Evolutionary conservation across 768 basidiomycete genomes (phyloP), one percentile per base, ranked within the genome.

Genomic region (Neoboletus magnificus): DNA sequence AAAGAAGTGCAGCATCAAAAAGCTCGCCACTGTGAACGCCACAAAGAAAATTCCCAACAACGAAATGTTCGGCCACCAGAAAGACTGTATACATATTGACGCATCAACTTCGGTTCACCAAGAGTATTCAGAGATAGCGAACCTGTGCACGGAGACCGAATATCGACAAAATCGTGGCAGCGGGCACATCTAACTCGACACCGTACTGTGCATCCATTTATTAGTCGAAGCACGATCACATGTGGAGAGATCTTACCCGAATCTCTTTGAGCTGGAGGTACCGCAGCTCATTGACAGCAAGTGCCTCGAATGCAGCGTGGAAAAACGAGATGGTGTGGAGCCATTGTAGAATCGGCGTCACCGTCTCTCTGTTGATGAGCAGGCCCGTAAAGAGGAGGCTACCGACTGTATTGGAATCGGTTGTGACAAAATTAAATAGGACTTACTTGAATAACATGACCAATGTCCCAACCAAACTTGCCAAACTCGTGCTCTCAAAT

Each of bases 401-500:
- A 65, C 12, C 40, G 29, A 48, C 33, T 6, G 47, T 43, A 23
- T 61, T 43, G 59, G 48, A 10, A 56, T 43, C 43, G 27, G n/a
- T 47, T 59, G 48, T 18, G 50, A 56, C 51, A 27, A 29, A 35
- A 36, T 22, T 55, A 20, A 23, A 18, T 5, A 23, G 43, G 0
- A 79, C 93, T 67, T 62, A 98, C 95, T 99, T 99, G 84, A 95
- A 98, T 50, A 99, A 78, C 96, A 99, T 98, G 62, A 97, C 82
- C 56, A 98, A 72, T 4, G 93, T 97, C 30, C 96, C 97, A n/a
- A 93, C 83, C 54, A 98, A 76, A 66, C 91, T 96, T 2, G 95
- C 96, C 29, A 99, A 85, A 51, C 91, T 87, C 33, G 85, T 86
- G 69, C 86, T 91, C 50, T 86, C 83, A 62, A 97, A 90, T 1